A percentile compares a stretch with the other conserved stretches of the same genome.
These are phyloP conservation scores for Mortierella sp. DNA, from an alignment of 371 early-diverging fungal genomes.

Conservation along the genomic window DNA sequence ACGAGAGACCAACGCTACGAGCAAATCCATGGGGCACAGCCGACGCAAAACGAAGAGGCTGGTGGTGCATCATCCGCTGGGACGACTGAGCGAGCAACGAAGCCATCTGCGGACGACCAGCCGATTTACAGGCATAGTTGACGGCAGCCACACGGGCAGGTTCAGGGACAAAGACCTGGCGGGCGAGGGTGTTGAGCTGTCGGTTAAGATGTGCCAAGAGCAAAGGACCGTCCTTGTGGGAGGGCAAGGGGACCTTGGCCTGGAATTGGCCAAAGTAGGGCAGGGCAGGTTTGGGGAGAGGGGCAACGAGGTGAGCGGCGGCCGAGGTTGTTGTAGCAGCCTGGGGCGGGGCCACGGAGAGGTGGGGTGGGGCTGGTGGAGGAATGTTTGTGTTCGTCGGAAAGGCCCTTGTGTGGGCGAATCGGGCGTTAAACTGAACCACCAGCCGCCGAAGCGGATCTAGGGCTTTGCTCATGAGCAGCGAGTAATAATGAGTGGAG, in stretches of 20 bases:
- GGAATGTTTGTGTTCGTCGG: constrained; percentile 38
- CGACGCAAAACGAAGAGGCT: constrained; percentile 28
- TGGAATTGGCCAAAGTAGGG: constrained; percentile 51
- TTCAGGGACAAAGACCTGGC: constrained; percentile 45
- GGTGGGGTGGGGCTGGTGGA: constrained; percentile 38
- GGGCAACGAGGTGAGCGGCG: constrained; percentile 14
- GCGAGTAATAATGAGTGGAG: neutral
- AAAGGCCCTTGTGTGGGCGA: constrained; percentile 41
- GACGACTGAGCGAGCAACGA: constrained; percentile 38
- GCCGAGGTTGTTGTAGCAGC: constrained; percentile 7
- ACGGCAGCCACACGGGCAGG: constrained; percentile 55
- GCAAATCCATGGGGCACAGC: constrained; percentile 50
- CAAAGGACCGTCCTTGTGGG: constrained; percentile 44
- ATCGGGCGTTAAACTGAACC: constrained; percentile 54
- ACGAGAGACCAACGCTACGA: constrained; percentile 42
- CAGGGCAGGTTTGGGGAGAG: constrained; percentile 21
- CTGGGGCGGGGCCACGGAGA: constrained; percentile 9
- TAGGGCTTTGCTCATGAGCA: constrained; percentile 51
- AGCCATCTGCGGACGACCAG: constrained; percentile 46
- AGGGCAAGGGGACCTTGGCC: constrained; percentile 35
- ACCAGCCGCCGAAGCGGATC: constrained; percentile 58
- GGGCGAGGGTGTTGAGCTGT: constrained; percentile 28
- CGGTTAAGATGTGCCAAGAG: constrained; percentile 37
- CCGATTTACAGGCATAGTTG: constrained; percentile 46
- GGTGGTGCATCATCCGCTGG: constrained; percentile 40